Evolutionary conservation across 2,329 filamentous ascomycete genomes (phyloP).

Genomic region (Ilyonectria mors-panacis): DNA sequence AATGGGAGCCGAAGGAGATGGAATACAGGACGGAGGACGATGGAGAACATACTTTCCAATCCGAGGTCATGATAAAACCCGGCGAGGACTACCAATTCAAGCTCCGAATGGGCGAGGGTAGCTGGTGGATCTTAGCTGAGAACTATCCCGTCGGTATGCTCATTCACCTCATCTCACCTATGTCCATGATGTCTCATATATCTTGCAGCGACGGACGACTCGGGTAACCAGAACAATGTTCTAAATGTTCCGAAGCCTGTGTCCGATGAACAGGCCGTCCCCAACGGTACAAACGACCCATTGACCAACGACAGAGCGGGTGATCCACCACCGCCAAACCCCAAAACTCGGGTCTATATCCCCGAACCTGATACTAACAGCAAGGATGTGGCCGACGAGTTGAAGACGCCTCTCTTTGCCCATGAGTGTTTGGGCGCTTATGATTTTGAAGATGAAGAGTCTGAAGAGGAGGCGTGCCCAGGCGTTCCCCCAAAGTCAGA

Average conservation of each 20-base stretch:
- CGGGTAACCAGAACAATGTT: constrained; percentile 66
- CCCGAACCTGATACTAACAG: constrained; percentile 17
- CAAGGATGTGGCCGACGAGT: constrained; percentile 37
- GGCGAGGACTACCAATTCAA: constrained; percentile 81
- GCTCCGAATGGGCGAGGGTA: constrained; percentile 75
- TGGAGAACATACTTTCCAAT: constrained; percentile 72
- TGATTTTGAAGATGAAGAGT: constrained; percentile 52
- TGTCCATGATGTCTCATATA: not conserved
- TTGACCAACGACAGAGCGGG: constrained; percentile 24
- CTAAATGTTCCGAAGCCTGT: constrained; percentile 49
- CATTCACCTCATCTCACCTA: not conserved
- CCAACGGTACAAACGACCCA: constrained; percentile 28
- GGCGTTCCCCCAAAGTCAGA: constrained; percentile 37
- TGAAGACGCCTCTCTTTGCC: constrained; percentile 60
- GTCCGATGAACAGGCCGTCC: constrained; percentile 31
- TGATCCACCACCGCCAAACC: not conserved
- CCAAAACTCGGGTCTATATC: not conserved
- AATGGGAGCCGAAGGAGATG: constrained; percentile 80
- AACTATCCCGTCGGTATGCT: constrained; percentile 70
- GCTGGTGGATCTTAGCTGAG: constrained; percentile 81
- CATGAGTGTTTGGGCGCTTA: constrained; percentile 64
- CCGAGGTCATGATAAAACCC: constrained; percentile 67
- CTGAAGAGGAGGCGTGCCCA: constrained; percentile 47
- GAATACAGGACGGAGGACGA: constrained; percentile 63
- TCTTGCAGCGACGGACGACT: constrained; percentile 56